Evolutionary conservation across 352 stramenopile genomes (phyloP).

Genomic region (Thraustotheca clavata): DNA sequence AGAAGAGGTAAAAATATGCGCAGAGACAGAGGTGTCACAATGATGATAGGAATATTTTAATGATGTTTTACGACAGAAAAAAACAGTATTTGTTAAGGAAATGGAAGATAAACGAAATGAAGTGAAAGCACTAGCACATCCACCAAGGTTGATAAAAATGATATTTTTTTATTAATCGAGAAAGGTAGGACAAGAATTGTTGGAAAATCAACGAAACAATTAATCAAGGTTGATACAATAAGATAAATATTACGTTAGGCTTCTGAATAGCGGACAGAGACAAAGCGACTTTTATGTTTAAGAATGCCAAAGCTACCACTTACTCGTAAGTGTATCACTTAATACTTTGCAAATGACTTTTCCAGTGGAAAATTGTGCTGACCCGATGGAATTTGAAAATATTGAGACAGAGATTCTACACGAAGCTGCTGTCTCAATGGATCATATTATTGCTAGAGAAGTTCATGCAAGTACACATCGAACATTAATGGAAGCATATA

Average conservation of each 20-base stretch:
- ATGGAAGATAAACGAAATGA: neutral
- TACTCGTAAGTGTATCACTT: neutral
- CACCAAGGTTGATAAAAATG: neutral
- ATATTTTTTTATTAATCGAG: too few relatives aligned
- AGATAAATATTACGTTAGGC: neutral
- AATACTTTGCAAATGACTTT: neutral
- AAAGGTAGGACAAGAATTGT: neutral
- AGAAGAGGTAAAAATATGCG: too few relatives aligned
- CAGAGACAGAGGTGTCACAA: neutral
- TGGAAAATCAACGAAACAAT: neutral
- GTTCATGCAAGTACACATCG: slow-evolving; percentile 14
- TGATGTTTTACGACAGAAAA: neutral
- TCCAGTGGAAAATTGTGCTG: neutral
- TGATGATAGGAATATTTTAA: slow-evolving; percentile 7
- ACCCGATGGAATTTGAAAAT: neutral
- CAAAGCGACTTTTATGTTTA: neutral
- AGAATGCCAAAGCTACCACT: neutral
- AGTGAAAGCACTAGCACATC: neutral
- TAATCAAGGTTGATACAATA: too few relatives aligned
- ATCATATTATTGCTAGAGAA: slow-evolving; percentile 11
- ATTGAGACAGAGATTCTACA: neutral
- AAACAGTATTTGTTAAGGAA: neutral
- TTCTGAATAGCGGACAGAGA: neutral
- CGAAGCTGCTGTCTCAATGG: neutral
- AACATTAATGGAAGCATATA: slow-evolving; percentile 3